Base-by-base conservation (phyloP, 805 yeast genomes). In the Candida cerambycidarum region DNA sequence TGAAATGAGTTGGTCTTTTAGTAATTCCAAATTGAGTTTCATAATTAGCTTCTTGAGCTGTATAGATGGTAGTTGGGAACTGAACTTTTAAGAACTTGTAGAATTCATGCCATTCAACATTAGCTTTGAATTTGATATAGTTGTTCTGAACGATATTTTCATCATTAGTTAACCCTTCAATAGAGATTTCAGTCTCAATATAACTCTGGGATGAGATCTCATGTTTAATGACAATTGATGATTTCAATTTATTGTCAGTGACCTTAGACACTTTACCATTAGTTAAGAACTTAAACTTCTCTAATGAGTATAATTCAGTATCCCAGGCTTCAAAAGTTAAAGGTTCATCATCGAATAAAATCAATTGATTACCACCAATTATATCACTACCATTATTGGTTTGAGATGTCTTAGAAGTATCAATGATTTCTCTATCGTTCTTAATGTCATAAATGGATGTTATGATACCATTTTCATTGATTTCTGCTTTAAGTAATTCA, bases 311-410 rank as follows among this genome's bases (percentile, higher is more conserved):
- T 45, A 89, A 73, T 59, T 92, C 99, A 0, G 98, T 92, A 60
- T 92, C 99, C 99, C 99, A 92, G 1, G 98, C 98, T 34, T 89
- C 96, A 82, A 82, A 92, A 43, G 76, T 83, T 56, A 88, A 70
- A 8, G 99, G 99, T 48, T 88, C 85, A 60, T 93, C 99, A 51
- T 90, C 90, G 55, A 85, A 85, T 44, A 93, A 58, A 1, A 89
- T 80, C 50, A 80, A 81, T 61, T 86, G 95, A 55, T 89, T 89
- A 13, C 90, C 97, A 30, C 88, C 89, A 13, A 65, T 46, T 24
- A 44, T 18, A 23, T 32, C 38, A 24, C 39, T 48, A 14, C 47
- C 53, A 5, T 53, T 57, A 18, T 53, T 53, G 9, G 75, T 66
- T 51, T 80, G 81, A 41, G 65, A 69, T 4, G 83, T 81, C 17